Evolutionary conservation across 2,329 filamentous ascomycete genomes (phyloP).

Genomic region (Fonsecaea pedrosoi): DNA sequence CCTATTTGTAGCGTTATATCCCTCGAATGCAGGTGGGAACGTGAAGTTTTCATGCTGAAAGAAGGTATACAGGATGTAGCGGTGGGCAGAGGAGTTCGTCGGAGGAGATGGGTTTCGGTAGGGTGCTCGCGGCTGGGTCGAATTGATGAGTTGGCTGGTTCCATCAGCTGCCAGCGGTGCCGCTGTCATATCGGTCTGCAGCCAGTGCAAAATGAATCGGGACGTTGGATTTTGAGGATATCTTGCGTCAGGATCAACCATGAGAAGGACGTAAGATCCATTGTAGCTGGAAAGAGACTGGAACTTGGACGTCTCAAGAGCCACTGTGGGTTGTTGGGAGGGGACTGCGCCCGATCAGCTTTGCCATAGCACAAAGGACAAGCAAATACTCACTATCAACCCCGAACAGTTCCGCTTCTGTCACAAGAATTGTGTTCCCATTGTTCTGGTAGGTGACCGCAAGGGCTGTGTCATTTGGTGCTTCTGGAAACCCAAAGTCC

Average conservation of each 20-base stretch:
- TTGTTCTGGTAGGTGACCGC: slow-evolving; percentile 31
- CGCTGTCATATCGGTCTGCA: slow-evolving; percentile 33
- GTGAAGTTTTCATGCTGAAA: slow-evolving; percentile 36
- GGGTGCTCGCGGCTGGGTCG: slow-evolving; percentile 26
- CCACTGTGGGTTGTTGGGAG: slow-evolving; percentile 29
- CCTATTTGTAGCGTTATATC: slow-evolving; percentile 30
- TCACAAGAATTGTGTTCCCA: slow-evolving; percentile 28
- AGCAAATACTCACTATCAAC: slow-evolving; percentile 25
- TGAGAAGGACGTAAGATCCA: slow-evolving; percentile 36
- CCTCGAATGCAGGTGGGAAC: slow-evolving; percentile 30
- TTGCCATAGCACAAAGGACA: not conserved
- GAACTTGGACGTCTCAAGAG: slow-evolving; percentile 32
- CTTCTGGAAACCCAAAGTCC: slow-evolving; percentile 36
- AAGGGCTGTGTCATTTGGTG: slow-evolving; percentile 31
- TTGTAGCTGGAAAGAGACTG: slow-evolving; percentile 32
- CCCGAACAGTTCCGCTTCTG: slow-evolving; percentile 34
- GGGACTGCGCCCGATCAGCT: slow-evolving; percentile 29
- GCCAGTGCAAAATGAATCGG: slow-evolving; percentile 37
- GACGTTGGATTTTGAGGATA: slow-evolving; percentile 31
- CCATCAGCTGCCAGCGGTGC: slow-evolving; percentile 24
- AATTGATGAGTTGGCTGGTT: slow-evolving; percentile 32
- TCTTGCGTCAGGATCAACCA: slow-evolving; percentile 38
- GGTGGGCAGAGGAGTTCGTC: slow-evolving; percentile 38
- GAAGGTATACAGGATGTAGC: slow-evolving; percentile 38
- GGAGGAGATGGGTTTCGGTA: slow-evolving; percentile 34